Percentiles rank a stretch among this genome's conserved stretches.
Conservation (phyloP, 2,329 filamentous ascomycete genomes). For the Pestalotiopsis sp. region DNA sequence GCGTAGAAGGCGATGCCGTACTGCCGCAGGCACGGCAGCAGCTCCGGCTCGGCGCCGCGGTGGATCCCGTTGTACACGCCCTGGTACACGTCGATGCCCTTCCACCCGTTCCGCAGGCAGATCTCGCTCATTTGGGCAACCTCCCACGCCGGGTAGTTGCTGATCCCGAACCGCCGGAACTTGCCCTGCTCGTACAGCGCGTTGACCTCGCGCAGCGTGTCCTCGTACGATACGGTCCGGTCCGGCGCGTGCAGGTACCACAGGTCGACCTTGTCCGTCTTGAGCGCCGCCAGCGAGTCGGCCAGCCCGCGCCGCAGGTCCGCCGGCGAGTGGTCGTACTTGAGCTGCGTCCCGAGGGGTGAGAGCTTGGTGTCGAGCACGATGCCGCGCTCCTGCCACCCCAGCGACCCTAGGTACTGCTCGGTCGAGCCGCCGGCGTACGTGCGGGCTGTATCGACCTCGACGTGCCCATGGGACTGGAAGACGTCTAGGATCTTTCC, state of each 20-base stretch:
- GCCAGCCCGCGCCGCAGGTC: conserved; percentile 11
- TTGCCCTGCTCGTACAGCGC: conserved; percentile 42
- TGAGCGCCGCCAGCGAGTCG: conserved; percentile 14
- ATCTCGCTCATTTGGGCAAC: conserved; percentile 45
- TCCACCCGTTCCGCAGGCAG: conserved; percentile 42
- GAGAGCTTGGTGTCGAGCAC: conserved; percentile 26
- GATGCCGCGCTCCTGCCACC: conserved; percentile 18
- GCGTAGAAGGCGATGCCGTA: conserved; percentile 46
- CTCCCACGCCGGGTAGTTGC: conserved; percentile 46
- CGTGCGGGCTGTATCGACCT: conserved; percentile 23
- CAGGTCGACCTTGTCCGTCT: conserved; percentile 28
- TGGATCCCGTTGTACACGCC: conserved; percentile 50
- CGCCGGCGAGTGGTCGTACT: neutral
- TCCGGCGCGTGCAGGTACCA: conserved; percentile 50
- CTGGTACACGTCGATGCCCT: conserved; percentile 48
- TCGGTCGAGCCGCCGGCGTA: conserved; percentile 25
- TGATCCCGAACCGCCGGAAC: conserved; percentile 47
- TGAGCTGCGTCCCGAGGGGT: conserved; percentile 5
- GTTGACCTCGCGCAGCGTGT: conserved; percentile 43
- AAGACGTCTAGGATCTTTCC: conserved; percentile 8
- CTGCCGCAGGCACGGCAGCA: conserved; percentile 44
- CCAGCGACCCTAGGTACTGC: conserved; percentile 19
- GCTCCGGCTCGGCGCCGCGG: conserved; percentile 41
- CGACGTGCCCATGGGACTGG: conserved; percentile 1
- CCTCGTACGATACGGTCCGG: conserved; percentile 41